Evolutionary conservation across 257 asterid species (phyloP).

Genomic region (Plectranthus barbatus): DNA sequence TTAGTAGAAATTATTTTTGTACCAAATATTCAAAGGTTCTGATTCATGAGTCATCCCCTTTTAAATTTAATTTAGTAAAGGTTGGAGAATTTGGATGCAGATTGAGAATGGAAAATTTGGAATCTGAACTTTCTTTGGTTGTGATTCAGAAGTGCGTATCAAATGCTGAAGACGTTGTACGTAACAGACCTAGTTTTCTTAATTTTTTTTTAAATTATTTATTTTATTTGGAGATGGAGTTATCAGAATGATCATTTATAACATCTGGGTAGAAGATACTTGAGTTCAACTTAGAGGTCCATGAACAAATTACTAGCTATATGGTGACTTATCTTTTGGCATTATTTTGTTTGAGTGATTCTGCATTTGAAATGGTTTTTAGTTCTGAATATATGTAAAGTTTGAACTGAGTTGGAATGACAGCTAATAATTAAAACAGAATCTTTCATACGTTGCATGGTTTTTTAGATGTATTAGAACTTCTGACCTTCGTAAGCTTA

Average conservation of each 20-base stretch:
- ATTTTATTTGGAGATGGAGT: background rate
- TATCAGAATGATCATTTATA: background rate
- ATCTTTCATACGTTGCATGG: background rate
- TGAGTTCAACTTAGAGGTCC: background rate
- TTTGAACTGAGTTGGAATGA: background rate
- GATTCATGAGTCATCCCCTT: slow-evolving; percentile 8
- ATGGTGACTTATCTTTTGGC: background rate
- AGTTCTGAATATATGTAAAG: background rate
- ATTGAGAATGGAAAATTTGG: slow-evolving; percentile 11
- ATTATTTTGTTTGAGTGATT: background rate
- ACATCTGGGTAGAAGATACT: slow-evolving; percentile 1
- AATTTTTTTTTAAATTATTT: background rate
- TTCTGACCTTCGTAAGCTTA: slow-evolving; percentile 1
- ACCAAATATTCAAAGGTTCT: background rate
- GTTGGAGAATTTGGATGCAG: slow-evolving; percentile 1
- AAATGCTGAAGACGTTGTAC: background rate
- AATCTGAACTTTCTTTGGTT: background rate
- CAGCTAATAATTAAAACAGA: background rate
- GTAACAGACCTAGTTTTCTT: background rate
- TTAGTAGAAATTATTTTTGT: background rate
- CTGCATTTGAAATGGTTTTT: background rate
- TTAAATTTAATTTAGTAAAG: background rate
- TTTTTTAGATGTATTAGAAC: background rate
- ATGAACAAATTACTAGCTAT: background rate
- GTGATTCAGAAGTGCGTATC: background rate